Percentiles rank a stretch among this genome's conserved stretches.
phyloP scores from a whole-genome alignment of 2,329 filamentous ascomycete genomes.

The Xylariaceae sp. region DNA sequence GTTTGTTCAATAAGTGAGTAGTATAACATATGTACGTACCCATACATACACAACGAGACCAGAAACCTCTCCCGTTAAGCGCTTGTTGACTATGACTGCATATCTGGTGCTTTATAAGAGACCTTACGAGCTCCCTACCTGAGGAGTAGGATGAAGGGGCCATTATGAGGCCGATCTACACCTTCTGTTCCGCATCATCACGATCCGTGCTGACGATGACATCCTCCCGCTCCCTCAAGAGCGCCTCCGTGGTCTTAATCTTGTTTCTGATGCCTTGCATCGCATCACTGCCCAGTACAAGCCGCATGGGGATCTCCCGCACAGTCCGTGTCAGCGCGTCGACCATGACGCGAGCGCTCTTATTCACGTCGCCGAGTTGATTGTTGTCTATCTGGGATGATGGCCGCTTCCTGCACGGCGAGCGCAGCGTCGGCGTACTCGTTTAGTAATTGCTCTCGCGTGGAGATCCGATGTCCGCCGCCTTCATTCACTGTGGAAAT shows the following conservation, averaged over 20 bases:
- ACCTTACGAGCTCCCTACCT: too few species aligned
- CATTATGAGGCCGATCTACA: not conserved
- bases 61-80: too few species aligned
- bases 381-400: not conserved
- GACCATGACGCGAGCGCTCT: conserved; percentile 4
- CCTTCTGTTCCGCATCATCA: not conserved
- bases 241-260: not conserved
- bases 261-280: conserved; percentile 1
- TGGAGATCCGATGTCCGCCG: not conserved
- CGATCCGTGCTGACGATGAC: conserved; percentile 10
- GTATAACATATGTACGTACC: too few species aligned
- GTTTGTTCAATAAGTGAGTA: too few species aligned
- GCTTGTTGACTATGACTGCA: too few species aligned
- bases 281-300: conserved; percentile 5
- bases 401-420: not conserved
- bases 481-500: not conserved
- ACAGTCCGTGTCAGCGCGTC: not conserved
- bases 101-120: too few species aligned
- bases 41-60: too few species aligned
- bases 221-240: conserved; percentile 1
- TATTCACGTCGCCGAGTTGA: not conserved
- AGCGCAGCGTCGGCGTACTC: conserved; percentile 4
- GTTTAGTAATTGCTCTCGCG: conserved; percentile 1
- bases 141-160: too few species aligned
- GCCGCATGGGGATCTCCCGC: not conserved